These are phyloP conservation scores for Huntiella moniliformis DNA, from an alignment of 2,329 filamentous ascomycete species.

Conservation along the genomic window DNA sequence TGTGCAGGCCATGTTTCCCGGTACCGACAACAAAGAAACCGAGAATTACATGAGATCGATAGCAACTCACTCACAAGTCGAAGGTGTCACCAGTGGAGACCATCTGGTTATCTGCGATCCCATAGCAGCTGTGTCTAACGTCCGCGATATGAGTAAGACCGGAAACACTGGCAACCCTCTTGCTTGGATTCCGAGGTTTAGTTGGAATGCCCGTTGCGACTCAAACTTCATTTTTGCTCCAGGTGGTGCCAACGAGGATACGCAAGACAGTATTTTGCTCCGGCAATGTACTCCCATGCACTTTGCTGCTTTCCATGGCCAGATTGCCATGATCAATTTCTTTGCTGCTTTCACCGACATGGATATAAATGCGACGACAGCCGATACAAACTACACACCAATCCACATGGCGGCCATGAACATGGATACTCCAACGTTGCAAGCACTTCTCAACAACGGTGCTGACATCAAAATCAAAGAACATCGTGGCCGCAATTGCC, in stretches of 20 bases:
- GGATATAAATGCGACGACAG: constrained; percentile 3
- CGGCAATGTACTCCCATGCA: constrained; percentile 10
- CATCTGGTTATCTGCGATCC: neutral
- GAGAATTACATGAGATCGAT: neutral
- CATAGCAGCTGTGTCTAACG: neutral
- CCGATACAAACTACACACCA: constrained; percentile 3
- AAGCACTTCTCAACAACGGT: constrained; percentile 18
- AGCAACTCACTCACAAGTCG: neutral
- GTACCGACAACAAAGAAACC: neutral
- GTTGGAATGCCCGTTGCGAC: constrained; percentile 9
- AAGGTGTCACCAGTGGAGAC: too few relatives aligned
- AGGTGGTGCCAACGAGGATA: neutral
- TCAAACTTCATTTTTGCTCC: constrained; percentile 11
- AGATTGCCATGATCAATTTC: constrained; percentile 11
- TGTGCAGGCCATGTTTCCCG: neutral
- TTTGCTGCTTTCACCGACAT: constrained; percentile 6
- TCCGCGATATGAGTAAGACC: neutral
- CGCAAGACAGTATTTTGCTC: neutral
- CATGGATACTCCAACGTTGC: constrained; percentile 15
- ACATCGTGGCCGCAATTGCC: too few relatives aligned
- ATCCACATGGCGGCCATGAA: constrained; percentile 14
- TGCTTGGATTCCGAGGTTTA: constrained; percentile 4
- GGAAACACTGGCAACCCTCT: neutral
- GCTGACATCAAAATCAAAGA: neutral
- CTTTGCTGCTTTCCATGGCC: constrained; percentile 11